These are phyloP conservation scores for Pythium periplocum DNA, from an alignment of 352 stramenopile genomes.

Conservation along the genomic window DNA sequence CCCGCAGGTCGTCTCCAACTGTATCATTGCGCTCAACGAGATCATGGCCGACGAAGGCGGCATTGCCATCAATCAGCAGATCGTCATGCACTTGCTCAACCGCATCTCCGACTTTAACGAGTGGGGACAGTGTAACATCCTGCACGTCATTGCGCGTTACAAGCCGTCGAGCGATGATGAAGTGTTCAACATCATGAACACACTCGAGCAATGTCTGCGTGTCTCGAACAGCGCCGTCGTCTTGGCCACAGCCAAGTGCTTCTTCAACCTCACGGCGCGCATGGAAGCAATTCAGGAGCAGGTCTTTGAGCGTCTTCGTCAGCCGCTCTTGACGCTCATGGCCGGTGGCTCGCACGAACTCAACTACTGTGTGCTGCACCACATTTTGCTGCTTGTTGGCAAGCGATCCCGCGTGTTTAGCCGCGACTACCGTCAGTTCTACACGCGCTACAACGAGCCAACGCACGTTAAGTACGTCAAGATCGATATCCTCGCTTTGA, in stretches of 20 bases:
- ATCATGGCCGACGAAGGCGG: constrained; percentile 96
- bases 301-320: constrained; percentile 89
- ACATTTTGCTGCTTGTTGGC: constrained; percentile 94
- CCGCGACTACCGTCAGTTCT: constrained; percentile 97
- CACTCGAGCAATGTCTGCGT: constrained; percentile 92
- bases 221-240: constrained; percentile 96
- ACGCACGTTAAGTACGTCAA: constrained; percentile 98
- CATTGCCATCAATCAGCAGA: constrained; percentile 96
- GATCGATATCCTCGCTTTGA: constrained; percentile 93
- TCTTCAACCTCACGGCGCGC: constrained; percentile 94
- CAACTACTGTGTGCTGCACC: constrained; percentile 95
- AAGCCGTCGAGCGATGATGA: constrained; percentile 93
- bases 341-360: constrained; percentile 89
- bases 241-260: constrained; percentile 95
- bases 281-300: constrained; percentile 89
- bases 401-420: constrained; percentile 95
- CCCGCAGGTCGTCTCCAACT: constrained; percentile 96
- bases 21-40: constrained; percentile 96
- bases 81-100: constrained; percentile 97
- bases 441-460: constrained; percentile 97
- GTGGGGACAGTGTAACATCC: constrained; percentile 96
- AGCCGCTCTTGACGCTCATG: constrained; percentile 98
- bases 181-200: constrained; percentile 98
- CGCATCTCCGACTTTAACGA: constrained; percentile 99
- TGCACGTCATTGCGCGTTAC: constrained; percentile 94